Evolutionary conservation across 495 filamentous ascomycete genomes (phyloP), one percentile per base, ranked within the genome.

Genomic region (Hypoxylon fuscum): DNA sequence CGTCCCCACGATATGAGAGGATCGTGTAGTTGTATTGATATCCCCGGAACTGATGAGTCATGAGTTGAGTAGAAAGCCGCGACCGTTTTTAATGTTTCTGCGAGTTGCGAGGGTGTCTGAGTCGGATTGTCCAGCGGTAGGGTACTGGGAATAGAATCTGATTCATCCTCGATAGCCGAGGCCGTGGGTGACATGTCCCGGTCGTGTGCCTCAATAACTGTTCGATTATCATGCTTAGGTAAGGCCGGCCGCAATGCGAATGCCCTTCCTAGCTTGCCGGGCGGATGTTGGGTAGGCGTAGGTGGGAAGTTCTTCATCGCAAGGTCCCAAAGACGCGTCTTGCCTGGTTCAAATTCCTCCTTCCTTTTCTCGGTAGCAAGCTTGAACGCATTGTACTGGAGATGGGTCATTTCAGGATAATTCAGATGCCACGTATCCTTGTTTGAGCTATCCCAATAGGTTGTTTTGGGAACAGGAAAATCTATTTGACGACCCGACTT

Each of bases 1-100:
- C 93, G 87, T 27, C 93, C 93, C 87, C 89, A 97, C 2, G 86
- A 88, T 0, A 87, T 85, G 72, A 89, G 70, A 10, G 84, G 84
- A 20, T 83, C 76, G 41, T 86, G 85, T 20, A 96, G 75, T 20
- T 76, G 78, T 23, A 96, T 74, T 2, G 79, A 83, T 20, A 93
- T 69, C 27, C 79, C 81, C 0, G 66, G 46, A 2, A 85, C 48
- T 14, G 74, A 69, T 4, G 87, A 89, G 11, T 76, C 77, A 0
- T 73, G 52, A 0, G 79, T 32, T 3, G 79, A 80, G 43, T 74
- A 62, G 23, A 82, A 61, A 4, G 62, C 52, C 2, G 72, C 78
- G 14, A 79, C 68, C 2, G 37, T 65, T 49, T 54, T 54, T 20
- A 42, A 48, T 27, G 40, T 34, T 15, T 71, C 62, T 0, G 55